Evolutionary conservation across 2,329 filamentous ascomycete species (phyloP), one percentile per base, ranked within the genome.

Genomic region (Paecilomyces niveus): DNA sequence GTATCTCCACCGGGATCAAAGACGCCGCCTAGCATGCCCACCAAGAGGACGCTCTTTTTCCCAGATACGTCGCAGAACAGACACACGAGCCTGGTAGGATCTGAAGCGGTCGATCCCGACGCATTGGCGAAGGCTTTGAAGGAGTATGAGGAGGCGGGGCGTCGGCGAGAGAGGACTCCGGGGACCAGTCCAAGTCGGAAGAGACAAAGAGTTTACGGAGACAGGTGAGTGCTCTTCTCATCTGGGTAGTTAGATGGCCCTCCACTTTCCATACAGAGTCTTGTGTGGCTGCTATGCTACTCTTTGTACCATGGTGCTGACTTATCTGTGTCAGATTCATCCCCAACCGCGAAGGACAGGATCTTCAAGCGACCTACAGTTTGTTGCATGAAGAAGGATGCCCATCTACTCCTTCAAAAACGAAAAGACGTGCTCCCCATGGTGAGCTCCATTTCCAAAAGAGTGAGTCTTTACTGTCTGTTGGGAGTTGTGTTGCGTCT

Each of bases 371-470:
- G 56, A 95, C 92, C 74, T 97, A 94, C 76, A 96, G 87, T 71
- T 79, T 97, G 57, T 81, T 97, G 29, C 90, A 96, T 69, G 93
- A 97, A 62, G 92, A 96, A 72, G 92, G 89, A 45, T 97, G 93
- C 21, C 94, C 94, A 21, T 89, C 93, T 11, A 96, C 92, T 1
- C 91, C 93, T 0, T 93, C 92, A 3, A 90, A 87, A 71, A 84
- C 89, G 59, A 91, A 90, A 76, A 92, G 89, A 77, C 88, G 92
- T 51, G 88, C 88, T 22, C 90, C 91, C 9, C 89, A 96, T 70
- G 90, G 90, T 56, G 94, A 97, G 74, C 83, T 97, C 62, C 89
- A 97, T 72, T 97, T 96, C 64, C 94, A 99, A 72, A 92, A 87
- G 74, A 94, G 92, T 93, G 80, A 70, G 87, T 74, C 31, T 26